Evolutionary conservation across 106 monocot species (phyloP), one percentile per base, ranked within the genome.

Genomic region (Phalaenopsis aphrodite): DNA sequence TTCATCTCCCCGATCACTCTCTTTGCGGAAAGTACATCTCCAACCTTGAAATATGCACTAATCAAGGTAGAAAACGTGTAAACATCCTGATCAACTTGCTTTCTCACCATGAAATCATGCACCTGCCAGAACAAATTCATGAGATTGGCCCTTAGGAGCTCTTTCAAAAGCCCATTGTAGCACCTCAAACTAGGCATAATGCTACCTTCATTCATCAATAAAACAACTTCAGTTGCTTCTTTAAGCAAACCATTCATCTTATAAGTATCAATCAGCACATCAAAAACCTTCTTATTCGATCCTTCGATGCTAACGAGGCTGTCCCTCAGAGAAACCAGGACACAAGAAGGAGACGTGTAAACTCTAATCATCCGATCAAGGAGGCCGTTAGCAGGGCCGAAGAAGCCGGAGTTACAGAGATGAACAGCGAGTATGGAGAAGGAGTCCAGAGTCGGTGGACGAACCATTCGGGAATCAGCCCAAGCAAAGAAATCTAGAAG

Each of bases 101-200:
- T 43, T 17, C 45, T 73, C 19, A 23, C 37, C 90, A 93, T 91
- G 56, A 90, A 88, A 57, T 74, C 85, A 79, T 84, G 75, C n/a
- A 96, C 84, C 79, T 90, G 77, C 91, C 93, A 96, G 85, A 96
- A 91, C 45, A 87, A 90, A 82, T 72, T 89, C 88, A 93, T 88
- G 37, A 61, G 64, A 83, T 90, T 83, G 8, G 75, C 82, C 67
- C 83, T 88, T 77, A 91, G 52, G 16, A 96, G 84, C 81, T 93
- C 91, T 78, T 88, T 96, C 78, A 96, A 76, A 17, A 96, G 82
- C 0, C 79, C 86, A 78, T 96, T 96, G 85, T 88, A 90, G 73
- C 96, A 96, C 55, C 84, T 75, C 82, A 91, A 66, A 39, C 85
- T 82, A 2, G 90, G 96, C 14, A 16, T 37, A 71, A 96, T 84